Base-by-base conservation (phyloP, 352 stramenopile genomes). In the Phytophthora palmivora region DNA sequence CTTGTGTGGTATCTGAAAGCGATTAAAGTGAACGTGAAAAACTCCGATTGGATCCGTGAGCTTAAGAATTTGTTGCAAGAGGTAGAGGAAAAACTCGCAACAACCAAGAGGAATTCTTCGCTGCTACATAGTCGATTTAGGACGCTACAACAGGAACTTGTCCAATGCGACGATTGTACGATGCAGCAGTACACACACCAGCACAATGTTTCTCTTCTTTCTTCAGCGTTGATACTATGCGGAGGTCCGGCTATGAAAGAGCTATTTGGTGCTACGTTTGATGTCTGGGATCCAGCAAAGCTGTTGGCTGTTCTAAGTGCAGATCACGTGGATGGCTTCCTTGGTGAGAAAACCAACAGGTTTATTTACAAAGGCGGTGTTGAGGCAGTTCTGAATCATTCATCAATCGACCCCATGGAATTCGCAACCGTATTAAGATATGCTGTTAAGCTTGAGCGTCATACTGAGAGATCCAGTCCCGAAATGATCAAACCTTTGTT, bases 1-100 rank as follows among this genome's bases (percentile, higher is more conserved):
- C 38, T 68, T 9, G 30, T 57, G n/a, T 62, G 63, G 26, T 55
- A 71, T 26, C 44, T 66, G 15, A 50, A 69, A 42, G 55, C 69
- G 14, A 65, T 59, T 11, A 78, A 78, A 6, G 58, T 74, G 7
- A 74, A 74, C 55, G 63, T 70, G 4, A 64, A 62, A 28, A 28
- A 28, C 24, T 28, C 3, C 24, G 24, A 28, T 12, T 78, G 69
- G 58, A 63, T 74, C 2, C 8, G 36, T 11, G 64, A 78, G 18
- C 57, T 78, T 21, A 70, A 74, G 59, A 32, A 18, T 9, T 49
- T 49, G 4, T 45, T 78, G 6, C 46, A 72, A 32, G 38, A 30
- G n/a, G 16, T 58, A 4, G 50, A 58, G 41, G 21, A 15, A n/a
- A 22, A 38, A 6, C 22, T 58, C 38, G 10, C 50, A 4, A 15